These are phyloP conservation scores for Wallacemonas sp. DNA, from an alignment of 208 protist species.

Conservation along the genomic window DNA sequence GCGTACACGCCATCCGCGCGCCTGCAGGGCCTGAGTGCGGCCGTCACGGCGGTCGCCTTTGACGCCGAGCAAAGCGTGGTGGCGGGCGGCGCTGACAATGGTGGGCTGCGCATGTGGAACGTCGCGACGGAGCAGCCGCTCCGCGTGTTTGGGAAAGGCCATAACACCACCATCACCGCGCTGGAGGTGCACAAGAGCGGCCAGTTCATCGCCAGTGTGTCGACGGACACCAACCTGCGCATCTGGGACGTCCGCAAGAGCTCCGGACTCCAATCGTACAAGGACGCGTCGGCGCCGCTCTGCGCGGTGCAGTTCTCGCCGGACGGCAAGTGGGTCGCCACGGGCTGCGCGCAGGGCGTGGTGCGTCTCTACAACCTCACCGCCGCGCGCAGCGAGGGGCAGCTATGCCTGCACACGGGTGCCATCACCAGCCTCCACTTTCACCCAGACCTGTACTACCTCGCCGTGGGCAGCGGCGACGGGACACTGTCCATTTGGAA, in stretches of 20 bases:
- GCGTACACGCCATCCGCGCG: conserved; percentile 48
- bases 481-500: conserved; percentile 80
- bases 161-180: conserved; percentile 67
- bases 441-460: conserved; percentile 69
- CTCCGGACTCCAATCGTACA: conserved; percentile 71
- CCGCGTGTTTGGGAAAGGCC: conserved; percentile 60
- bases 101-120: conserved; percentile 72
- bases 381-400: conserved; percentile 43
- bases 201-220: conserved; percentile 71
- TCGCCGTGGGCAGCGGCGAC: conserved; percentile 72
- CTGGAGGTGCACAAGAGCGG: conserved; percentile 63
- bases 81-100: conserved; percentile 61
- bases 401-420: conserved; percentile 58
- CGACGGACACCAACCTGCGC: conserved; percentile 72
- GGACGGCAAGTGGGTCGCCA: conserved; percentile 67
- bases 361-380: conserved; percentile 79
- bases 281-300: conserved; percentile 54
- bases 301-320: conserved; percentile 75
- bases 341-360: conserved; percentile 66
- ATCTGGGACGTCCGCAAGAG: conserved; percentile 89
- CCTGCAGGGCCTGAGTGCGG: conserved; percentile 51
- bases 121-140: conserved; percentile 55
- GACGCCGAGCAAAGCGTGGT: conserved; percentile 54
- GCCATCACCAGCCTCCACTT: conserved; percentile 83
- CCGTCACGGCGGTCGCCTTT: conserved; percentile 71